phyloP scores from a whole-genome alignment of 2,329 filamentous ascomycete species.

The Biscogniauxia marginata region DNA sequence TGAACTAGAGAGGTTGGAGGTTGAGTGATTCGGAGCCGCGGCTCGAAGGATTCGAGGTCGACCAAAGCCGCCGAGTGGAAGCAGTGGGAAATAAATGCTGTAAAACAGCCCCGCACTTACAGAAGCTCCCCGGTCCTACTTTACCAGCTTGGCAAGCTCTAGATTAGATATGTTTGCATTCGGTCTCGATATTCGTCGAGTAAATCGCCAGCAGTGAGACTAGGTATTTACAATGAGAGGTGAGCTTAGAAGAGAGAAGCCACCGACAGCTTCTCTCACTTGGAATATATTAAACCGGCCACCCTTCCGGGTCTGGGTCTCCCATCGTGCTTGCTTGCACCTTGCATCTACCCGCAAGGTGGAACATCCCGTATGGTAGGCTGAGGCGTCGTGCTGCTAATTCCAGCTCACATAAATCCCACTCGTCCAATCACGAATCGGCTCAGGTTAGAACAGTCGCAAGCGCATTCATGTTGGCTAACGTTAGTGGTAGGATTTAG shows the following conservation, averaged over 20 bases:
- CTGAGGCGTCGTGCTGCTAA: not conserved
- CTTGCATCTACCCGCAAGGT: not conserved
- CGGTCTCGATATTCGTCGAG: no score
- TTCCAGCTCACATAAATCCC: not conserved
- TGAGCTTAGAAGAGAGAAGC: no score
- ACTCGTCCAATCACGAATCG: not conserved
- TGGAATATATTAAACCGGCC: not conserved
- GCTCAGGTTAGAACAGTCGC: no score
- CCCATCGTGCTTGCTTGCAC: not conserved
- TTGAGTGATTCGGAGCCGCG: not conserved
- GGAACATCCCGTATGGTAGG: not conserved
- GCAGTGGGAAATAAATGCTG: not conserved
- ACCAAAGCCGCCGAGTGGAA: slow-evolving; percentile 6
- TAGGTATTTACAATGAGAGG: no score
- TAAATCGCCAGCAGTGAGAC: no score
- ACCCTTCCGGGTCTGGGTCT: not conserved
- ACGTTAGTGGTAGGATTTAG: no score
- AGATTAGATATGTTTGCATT: no score
- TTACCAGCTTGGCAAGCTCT: not conserved
- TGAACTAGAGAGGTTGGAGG: slow-evolving; percentile 1
- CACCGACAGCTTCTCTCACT: not conserved
- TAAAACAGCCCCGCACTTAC: slow-evolving; percentile 13
- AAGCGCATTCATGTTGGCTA: no score
- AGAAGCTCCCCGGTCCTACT: not conserved
- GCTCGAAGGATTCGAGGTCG: slow-evolving; percentile 2